Percentiles rank a stretch among this genome's conserved stretches.
phyloP scores from a whole-genome alignment of 1,284 basidiomycete species.

The Heterobasidion parviporum region DNA sequence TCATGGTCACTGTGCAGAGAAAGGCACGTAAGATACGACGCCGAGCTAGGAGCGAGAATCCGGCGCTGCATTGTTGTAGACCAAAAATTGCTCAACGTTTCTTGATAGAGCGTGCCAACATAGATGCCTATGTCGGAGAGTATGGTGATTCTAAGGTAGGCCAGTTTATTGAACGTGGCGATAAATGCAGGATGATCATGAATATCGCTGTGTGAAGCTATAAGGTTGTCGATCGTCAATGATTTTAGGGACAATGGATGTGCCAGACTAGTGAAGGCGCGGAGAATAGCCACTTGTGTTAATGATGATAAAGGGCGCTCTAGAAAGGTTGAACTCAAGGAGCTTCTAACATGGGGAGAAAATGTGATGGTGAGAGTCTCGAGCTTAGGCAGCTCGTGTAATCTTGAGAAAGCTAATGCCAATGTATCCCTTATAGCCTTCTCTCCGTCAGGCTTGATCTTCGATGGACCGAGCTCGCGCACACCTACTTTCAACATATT shows the following conservation, averaged over 20 bases:
- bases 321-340: not conserved
- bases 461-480: not conserved
- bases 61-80: slow-evolving; percentile 10
- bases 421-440: not conserved
- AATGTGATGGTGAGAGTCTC: not conserved
- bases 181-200: slow-evolving; percentile 2
- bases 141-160: slow-evolving; percentile 9
- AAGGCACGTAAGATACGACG: slow-evolving; percentile 11
- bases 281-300: not conserved
- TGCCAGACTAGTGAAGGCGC: not conserved
- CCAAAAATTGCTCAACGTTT: slow-evolving; percentile 14
- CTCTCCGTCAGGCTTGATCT: not conserved
- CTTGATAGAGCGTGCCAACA: slow-evolving; percentile 8
- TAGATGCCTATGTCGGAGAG: slow-evolving; percentile 4
- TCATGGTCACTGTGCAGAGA: slow-evolving; percentile 15
- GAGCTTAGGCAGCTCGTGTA: not conserved
- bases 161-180: slow-evolving; percentile 7
- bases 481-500: not conserved
- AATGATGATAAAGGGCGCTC: not conserved
- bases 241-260: not conserved
- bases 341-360: not conserved
- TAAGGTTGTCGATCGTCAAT: not conserved
- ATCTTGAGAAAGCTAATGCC: not conserved
- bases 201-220: not conserved
- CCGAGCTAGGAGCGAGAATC: slow-evolving; percentile 11